Percentiles rank a stretch among this genome's conserved stretches.
phyloP scores from a whole-genome alignment of 78 protist genomes.

The Dictyostelium discoideum region dicty_2.7 NC_007088.5:8408501-8409000 shows the following conservation, averaged over 20 bases:
- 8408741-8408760: not conserved
- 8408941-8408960: not conserved
- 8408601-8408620: not conserved
- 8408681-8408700: not conserved
- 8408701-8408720: not conserved
- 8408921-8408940: not conserved
- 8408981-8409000: not conserved
- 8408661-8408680: not conserved
- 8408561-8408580: not conserved
- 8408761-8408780: not conserved
- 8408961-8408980: not conserved
- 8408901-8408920: conserved; percentile 2
- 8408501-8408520: not conserved
- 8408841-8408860: not conserved
- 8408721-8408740: not conserved
- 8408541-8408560: not conserved
- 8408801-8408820: not conserved
- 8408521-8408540: not conserved
- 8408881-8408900: not conserved
- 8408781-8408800: not conserved
- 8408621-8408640: not conserved
- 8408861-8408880: not conserved
- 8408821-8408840: not conserved
- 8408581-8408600: not conserved
- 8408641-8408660: not conserved